These are phyloP conservation scores for Cairneyella variabilis DNA, from an alignment of 495 filamentous ascomycete genomes.

Conservation along the genomic window DNA sequence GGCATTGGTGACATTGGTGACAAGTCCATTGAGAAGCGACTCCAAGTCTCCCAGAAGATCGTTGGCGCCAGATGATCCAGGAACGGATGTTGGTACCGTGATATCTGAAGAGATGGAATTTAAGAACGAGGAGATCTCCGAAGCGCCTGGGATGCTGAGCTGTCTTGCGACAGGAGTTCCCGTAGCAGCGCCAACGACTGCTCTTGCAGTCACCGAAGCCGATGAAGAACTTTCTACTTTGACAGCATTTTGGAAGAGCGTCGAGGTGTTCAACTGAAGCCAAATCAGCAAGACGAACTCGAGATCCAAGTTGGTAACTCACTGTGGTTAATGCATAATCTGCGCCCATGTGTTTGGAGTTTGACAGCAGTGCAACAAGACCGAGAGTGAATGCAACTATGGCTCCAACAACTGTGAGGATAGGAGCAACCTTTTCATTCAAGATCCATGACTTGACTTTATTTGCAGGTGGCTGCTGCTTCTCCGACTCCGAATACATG, in stretches of 20 bases:
- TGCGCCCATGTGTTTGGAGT: neutral
- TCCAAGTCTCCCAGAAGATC: constrained; percentile 1
- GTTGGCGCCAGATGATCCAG: neutral
- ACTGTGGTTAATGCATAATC: neutral
- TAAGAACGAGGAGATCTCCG: constrained; percentile 8
- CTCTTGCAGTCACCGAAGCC: neutral
- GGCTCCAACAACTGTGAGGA: constrained; percentile 5
- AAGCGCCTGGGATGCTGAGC: neutral
- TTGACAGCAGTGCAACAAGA: constrained; percentile 3
- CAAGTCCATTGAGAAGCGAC: neutral
- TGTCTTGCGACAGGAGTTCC: neutral
- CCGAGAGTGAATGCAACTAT: constrained; percentile 7
- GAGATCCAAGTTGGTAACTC: neutral
- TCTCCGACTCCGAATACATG: too few relatives aligned
- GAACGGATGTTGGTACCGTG: neutral
- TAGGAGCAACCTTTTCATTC: neutral
- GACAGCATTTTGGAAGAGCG: constrained; percentile 9
- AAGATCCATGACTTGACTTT: neutral
- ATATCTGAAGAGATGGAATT: neutral
- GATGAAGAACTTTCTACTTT: constrained; percentile 5
- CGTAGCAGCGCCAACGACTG: neutral
- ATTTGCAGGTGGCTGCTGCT: too few relatives aligned
- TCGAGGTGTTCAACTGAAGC: constrained; percentile 14
- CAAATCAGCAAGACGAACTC: neutral
- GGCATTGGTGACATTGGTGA: neutral